Percentiles rank a stretch among this genome's conserved stretches.
These are phyloP conservation scores for Fusarium pseudoanthophilum DNA, from an alignment of 2,329 filamentous ascomycete genomes.

Conservation along the genomic window DNA sequence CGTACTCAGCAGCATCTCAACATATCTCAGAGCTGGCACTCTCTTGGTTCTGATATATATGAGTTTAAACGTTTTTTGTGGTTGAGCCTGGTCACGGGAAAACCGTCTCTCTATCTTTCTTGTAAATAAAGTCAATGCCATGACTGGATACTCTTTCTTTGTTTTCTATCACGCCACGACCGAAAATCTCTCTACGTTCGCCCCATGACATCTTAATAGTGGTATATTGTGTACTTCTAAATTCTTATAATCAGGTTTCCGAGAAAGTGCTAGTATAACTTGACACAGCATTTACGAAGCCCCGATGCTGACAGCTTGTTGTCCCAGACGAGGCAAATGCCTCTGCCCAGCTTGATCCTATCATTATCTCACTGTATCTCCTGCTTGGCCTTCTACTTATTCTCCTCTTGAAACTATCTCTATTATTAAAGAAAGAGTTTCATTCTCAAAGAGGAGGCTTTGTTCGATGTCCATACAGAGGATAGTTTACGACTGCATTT, in stretches of 20 bases:
- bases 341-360: background rate
- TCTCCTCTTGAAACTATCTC: background rate
- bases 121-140: background rate
- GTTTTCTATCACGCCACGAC: background rate
- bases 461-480: background rate
- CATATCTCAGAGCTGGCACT: no score
- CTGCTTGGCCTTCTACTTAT: background rate
- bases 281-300: background rate
- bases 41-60: background rate
- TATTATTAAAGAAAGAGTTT: rapidly evolving
- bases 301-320: background rate
- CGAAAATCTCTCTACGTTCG: no score
- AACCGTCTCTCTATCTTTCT: background rate
- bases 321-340: background rate
- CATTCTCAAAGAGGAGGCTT: background rate
- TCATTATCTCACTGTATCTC: background rate
- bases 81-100: background rate
- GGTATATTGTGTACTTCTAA: background rate
- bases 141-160: background rate
- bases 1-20: no score
- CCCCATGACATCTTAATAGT: no score
- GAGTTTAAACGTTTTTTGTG: no score
- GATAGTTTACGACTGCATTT: background rate
- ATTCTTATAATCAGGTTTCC: background rate
- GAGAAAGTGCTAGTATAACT: no score